Percentiles rank a stretch among this genome's conserved stretches.
These are phyloP conservation scores for Scleromitrula shiraiana DNA, from an alignment of 2,329 filamentous ascomycete genomes.

Conservation along the genomic window DNA sequence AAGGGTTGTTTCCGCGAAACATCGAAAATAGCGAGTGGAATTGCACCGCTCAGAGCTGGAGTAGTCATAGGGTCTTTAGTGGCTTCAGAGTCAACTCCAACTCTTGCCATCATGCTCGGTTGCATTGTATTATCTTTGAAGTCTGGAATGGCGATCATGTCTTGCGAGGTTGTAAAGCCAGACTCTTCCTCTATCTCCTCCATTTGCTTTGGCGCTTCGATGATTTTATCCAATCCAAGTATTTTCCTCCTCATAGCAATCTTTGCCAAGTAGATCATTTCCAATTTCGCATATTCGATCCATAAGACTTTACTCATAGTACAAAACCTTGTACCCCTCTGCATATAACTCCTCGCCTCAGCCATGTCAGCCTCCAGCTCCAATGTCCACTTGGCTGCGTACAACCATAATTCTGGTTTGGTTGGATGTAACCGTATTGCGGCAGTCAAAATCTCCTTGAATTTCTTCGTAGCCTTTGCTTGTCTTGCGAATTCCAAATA, in stretches of 20 bases:
- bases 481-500: conserved; percentile 76
- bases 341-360: conserved; percentile 75
- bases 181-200: conserved; percentile 37
- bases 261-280: conserved; percentile 86
- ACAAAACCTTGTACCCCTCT: conserved; percentile 85
- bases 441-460: conserved; percentile 55
- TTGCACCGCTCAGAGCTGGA: conserved; percentile 84
- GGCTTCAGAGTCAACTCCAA: conserved; percentile 47
- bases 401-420: conserved; percentile 76
- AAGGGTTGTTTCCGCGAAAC: conserved; percentile 72
- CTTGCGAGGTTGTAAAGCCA: conserved; percentile 34
- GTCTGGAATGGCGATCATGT: conserved; percentile 48
- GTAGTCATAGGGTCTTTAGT: conserved; percentile 42
- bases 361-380: conserved; percentile 82
- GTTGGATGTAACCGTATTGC: conserved; percentile 80
- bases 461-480: conserved; percentile 57
- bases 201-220: conserved; percentile 36
- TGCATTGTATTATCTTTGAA: conserved; percentile 35
- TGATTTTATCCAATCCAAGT: conserved; percentile 47
- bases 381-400: conserved; percentile 68
- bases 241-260: conserved; percentile 67
- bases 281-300: conserved; percentile 83
- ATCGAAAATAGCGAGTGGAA: conserved; percentile 87
- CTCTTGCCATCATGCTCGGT: conserved; percentile 37
- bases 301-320: conserved; percentile 66